A percentile compares a stretch with the other conserved stretches of the same genome.
Conservation (phyloP, 2,329 filamentous ascomycete species). For the Colletotrichum noveboracense region DNA sequence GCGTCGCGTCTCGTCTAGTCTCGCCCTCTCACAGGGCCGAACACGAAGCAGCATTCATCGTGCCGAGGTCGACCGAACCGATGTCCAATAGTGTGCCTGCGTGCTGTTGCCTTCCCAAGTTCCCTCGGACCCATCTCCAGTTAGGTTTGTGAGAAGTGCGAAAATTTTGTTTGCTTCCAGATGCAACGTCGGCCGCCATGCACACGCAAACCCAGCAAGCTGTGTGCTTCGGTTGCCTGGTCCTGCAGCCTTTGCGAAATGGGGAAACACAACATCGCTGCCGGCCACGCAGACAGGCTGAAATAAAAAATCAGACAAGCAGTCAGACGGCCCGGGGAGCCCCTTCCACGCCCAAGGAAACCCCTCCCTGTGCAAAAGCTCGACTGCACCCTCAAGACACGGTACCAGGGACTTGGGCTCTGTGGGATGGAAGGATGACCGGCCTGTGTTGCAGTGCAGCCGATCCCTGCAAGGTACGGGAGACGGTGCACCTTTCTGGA, state of each 20-base stretch:
- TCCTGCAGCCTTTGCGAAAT: neutral
- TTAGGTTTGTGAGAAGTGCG: neutral
- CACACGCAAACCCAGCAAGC: neutral
- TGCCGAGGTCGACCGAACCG: neutral
- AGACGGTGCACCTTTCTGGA: slow-evolving; percentile 15
- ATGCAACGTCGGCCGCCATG: slow-evolving; percentile 4
- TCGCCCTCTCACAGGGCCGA: neutral
- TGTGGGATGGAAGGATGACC: neutral
- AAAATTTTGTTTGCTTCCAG: neutral
- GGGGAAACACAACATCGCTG: neutral
- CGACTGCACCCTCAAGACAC: neutral
- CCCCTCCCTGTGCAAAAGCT: neutral
- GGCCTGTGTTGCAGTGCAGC: slow-evolving; percentile 14
- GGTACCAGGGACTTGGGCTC: slow-evolving; percentile 18
- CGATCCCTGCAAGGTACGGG: slow-evolving; percentile 18
- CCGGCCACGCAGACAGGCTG: neutral
- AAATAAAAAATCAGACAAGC: neutral
- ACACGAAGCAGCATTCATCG: neutral
- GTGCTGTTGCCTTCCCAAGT: neutral
- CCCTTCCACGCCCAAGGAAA: neutral
- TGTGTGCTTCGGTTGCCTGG: neutral
- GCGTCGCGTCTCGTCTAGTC: neutral
- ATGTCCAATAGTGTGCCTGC: neutral
- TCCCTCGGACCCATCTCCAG: neutral
- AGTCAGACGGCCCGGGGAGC: neutral